phyloP scores from a whole-genome alignment of 768 basidiomycete species.

The Psilocybe sp. region DNA sequence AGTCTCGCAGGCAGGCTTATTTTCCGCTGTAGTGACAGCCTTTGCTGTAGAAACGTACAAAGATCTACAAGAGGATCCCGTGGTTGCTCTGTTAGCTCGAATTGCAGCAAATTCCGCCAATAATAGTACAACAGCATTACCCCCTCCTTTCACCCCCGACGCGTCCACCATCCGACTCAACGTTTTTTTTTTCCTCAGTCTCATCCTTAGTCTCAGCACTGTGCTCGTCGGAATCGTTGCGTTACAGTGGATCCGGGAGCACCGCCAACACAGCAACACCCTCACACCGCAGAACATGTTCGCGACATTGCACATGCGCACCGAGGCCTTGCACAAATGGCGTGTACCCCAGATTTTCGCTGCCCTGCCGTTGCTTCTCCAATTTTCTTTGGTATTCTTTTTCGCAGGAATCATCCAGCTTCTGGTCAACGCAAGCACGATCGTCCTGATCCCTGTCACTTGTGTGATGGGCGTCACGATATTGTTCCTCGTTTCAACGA shows the following conservation, averaged over 20 bases:
- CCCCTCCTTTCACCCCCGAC: conserved; percentile 1
- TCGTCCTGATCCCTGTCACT: too few relatives aligned
- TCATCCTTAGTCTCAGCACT: conserved; percentile 11
- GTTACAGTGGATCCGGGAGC: conserved; percentile 14
- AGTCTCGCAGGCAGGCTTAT: conserved; percentile 19
- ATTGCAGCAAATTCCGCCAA: conserved; percentile 4
- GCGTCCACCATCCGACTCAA: conserved; percentile 10
- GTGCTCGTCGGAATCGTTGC: conserved; percentile 12
- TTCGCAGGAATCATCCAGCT: conserved; percentile 13
- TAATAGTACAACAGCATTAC: background rate
- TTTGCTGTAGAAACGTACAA: conserved; percentile 19
- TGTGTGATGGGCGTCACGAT: too few relatives aligned
- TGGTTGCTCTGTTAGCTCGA: conserved; percentile 9
- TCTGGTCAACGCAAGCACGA: too few relatives aligned
- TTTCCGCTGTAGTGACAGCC: conserved; percentile 20
- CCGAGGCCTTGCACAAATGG: conserved; percentile 24
- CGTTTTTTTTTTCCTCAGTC: conserved; percentile 9
- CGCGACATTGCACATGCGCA: conserved; percentile 22
- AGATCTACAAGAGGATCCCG: conserved; percentile 13
- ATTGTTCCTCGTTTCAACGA: too few relatives aligned
- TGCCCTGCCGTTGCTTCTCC: conserved; percentile 24
- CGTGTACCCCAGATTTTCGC: conserved; percentile 22
- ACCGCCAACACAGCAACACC: conserved; percentile 8
- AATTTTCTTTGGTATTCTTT: conserved; percentile 26
- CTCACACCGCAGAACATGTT: conserved; percentile 7